Conservation (phyloP, 805 yeast species). For the Ogataea nonfermentans region DNA sequence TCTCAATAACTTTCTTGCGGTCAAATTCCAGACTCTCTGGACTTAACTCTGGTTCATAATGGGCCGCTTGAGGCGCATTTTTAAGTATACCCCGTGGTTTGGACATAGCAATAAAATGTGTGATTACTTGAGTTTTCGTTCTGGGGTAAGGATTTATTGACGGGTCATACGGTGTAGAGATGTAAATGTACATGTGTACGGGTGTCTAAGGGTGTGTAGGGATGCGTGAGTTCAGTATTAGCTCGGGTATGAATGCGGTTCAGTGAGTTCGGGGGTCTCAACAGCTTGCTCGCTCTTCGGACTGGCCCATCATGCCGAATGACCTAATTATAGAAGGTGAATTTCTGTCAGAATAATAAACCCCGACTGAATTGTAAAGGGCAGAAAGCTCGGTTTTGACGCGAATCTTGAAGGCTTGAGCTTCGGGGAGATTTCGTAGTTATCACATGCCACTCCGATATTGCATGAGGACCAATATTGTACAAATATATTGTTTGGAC, state of each 20-base stretch:
- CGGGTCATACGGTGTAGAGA: not conserved
- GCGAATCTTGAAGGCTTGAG: no score
- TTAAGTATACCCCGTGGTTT: slow-evolving; percentile 35
- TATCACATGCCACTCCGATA: no score
- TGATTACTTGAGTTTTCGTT: not conserved
- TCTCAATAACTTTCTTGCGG: slow-evolving; percentile 71
- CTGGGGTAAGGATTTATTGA: slow-evolving; percentile 1
- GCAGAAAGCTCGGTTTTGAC: no score
- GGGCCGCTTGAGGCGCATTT: slow-evolving; percentile 28
- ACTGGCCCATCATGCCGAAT: no score
- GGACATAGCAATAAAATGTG: slow-evolving; percentile 5
- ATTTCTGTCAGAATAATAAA: no score
- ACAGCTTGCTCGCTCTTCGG: no score
- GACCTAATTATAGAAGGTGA: no score
- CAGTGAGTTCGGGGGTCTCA: not conserved
- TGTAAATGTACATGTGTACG: not conserved
- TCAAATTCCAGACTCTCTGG: slow-evolving; percentile 28
- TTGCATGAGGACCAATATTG: no score
- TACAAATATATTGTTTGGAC: no score
- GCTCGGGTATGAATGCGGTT: no score
- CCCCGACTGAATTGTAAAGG: no score
- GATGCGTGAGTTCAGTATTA: not conserved
- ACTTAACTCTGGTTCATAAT: slow-evolving; percentile 22
- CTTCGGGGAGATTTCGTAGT: no score
- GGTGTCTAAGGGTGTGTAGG: not conserved